Conservation (phyloP, 495 filamentous ascomycete species). For the Pyrenula massariospora region DNA sequence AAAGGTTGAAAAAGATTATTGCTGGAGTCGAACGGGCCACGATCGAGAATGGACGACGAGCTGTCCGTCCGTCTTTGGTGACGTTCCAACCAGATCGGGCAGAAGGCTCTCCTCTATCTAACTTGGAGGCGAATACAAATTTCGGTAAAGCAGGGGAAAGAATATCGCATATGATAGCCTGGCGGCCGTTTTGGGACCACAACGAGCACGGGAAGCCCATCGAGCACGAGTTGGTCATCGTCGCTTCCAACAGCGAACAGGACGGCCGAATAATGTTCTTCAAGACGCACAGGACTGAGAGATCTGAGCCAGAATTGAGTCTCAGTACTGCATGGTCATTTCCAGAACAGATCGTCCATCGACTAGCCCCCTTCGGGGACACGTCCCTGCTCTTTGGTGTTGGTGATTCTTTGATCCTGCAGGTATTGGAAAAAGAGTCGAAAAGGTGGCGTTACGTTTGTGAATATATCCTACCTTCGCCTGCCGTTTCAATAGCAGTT, state of each 20-base stretch:
- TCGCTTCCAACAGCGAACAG: not conserved
- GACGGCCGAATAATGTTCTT: not conserved
- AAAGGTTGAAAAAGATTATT: constrained; percentile 25
- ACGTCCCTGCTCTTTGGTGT: constrained; percentile 11
- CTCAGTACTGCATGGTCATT: not conserved
- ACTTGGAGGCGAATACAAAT: not conserved
- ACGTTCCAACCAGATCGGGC: not conserved
- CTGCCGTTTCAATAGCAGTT: constrained; percentile 29
- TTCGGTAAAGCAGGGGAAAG: not conserved
- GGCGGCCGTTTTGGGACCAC: not conserved
- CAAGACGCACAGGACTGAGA: not conserved
- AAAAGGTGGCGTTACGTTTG: not conserved
- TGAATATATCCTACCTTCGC: constrained; percentile 22
- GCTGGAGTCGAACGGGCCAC: constrained; percentile 22
- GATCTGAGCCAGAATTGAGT: not conserved
- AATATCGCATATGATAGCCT: not conserved
- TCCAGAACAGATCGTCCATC: constrained; percentile 18
- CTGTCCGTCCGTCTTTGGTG: not conserved
- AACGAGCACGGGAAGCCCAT: not conserved
- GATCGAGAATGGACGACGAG: constrained; percentile 7
- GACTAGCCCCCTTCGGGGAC: constrained; percentile 28
- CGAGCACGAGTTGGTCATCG: not conserved
- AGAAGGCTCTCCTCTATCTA: not conserved
- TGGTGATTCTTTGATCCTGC: constrained; percentile 7
- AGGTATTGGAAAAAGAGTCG: constrained; percentile 1